phyloP scores from a whole-genome alignment of 179 eudicot genomes.

The Spergularia azorica region DNA sequence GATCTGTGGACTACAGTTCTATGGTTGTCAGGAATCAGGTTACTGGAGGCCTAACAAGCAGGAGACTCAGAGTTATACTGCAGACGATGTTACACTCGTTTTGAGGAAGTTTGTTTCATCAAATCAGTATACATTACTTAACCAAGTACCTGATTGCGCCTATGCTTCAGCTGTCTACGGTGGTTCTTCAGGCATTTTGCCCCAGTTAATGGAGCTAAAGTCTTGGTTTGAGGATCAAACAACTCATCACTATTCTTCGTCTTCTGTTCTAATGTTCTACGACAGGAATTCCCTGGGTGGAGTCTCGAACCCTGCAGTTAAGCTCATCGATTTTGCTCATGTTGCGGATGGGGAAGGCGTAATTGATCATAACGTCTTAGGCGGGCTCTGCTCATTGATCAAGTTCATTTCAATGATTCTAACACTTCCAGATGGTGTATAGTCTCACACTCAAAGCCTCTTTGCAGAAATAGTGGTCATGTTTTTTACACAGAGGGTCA shows the following conservation, averaged over 20 bases:
- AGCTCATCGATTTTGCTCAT: constrained; percentile 90
- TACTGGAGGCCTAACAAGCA: constrained; percentile 62
- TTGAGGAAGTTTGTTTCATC: constrained; percentile 70
- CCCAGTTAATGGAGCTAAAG: constrained; percentile 72
- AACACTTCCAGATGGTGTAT: no score
- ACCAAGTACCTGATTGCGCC: constrained; percentile 47
- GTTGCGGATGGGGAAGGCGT: constrained; percentile 68
- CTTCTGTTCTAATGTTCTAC: constrained; percentile 61
- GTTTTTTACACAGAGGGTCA: no score
- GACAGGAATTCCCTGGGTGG: constrained; percentile 51
- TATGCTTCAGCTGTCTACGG: constrained; percentile 62
- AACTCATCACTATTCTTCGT: constrained; percentile 51
- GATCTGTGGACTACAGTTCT: constrained; percentile 62
- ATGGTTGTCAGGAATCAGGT: constrained; percentile 41
- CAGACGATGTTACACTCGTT: constrained; percentile 50
- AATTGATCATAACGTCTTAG: constrained; percentile 87
- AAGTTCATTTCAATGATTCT: constrained; percentile 60
- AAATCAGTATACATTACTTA: constrained; percentile 29
- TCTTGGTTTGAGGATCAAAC: constrained; percentile 95
- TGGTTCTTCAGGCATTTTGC: constrained; percentile 66
- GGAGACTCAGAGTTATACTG: constrained; percentile 29
- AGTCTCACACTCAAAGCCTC: no score
- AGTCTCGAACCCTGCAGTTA: constrained; percentile 45
- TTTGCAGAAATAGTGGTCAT: no score
- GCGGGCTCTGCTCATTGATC: constrained; percentile 85